A percentile compares a stretch with the other conserved stretches of the same genome.
Conservation (phyloP, 2,329 filamentous ascomycete species). For the Amauroascus verrucosus region DNA sequence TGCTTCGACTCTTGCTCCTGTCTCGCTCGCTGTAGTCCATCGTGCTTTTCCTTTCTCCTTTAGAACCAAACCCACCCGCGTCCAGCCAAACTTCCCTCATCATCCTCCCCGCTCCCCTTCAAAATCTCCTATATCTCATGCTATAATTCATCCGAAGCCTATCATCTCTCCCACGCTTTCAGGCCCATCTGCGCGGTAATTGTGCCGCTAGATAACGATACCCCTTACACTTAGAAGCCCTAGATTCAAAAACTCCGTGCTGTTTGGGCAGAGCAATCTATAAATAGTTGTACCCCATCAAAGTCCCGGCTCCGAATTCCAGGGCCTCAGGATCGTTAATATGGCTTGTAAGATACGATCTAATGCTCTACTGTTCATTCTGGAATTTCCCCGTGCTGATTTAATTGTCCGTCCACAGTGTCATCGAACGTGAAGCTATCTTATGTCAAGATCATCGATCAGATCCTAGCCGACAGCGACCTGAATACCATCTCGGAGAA, state of each 20-base stretch:
- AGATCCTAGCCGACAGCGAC: slow-evolving; percentile 50
- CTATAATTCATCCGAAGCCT: neutral
- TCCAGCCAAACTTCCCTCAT: neutral
- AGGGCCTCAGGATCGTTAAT: neutral
- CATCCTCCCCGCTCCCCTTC: too few relatives aligned
- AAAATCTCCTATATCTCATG: neutral
- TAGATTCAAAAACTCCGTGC: neutral
- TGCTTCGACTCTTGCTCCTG: neutral
- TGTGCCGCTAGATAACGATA: neutral
- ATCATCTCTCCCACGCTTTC: neutral
- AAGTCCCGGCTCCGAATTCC: neutral
- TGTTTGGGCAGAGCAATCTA: neutral
- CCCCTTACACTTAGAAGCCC: neutral
- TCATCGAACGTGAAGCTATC: slow-evolving; percentile 40
- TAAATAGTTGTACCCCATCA: neutral
- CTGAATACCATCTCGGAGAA: slow-evolving; percentile 56
- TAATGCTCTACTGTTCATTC: neutral
- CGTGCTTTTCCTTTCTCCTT: slow-evolving; percentile 5
- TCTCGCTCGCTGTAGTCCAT: neutral
- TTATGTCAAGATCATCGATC: slow-evolving; percentile 52
- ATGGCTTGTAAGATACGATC: slow-evolving; percentile 14
- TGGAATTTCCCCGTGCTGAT: neutral
- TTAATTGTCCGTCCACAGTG: slow-evolving; percentile 29
- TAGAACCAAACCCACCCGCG: slow-evolving; percentile 2
- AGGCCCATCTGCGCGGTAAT: neutral